A percentile compares a stretch with the other conserved stretches of the same genome.
Evolutionary conservation across 257 asterid genomes (phyloP).

Genomic region (Jaltomata sinuosa): DNA sequence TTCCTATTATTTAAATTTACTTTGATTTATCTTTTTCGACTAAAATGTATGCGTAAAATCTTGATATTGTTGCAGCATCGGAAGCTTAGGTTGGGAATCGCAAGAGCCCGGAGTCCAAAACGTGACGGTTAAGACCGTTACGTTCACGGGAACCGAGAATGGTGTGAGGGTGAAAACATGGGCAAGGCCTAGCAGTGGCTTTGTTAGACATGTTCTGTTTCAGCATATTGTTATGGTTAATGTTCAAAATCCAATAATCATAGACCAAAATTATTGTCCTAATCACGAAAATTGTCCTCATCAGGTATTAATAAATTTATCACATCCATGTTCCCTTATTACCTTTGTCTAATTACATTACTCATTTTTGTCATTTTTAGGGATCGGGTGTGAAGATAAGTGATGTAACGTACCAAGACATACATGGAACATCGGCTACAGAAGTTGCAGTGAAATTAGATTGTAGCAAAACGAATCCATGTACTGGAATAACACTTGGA

Average conservation of each 20-base stretch:
- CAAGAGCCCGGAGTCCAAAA: slow-evolving; percentile 11
- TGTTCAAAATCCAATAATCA: slow-evolving; percentile 14
- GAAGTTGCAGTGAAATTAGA: neutral
- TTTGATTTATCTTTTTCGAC: neutral
- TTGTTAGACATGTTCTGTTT: slow-evolving; percentile 5
- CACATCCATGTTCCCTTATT: neutral
- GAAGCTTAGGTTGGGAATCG: slow-evolving; percentile 9
- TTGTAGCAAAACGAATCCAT: slow-evolving; percentile 2
- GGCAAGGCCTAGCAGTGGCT: slow-evolving; percentile 11
- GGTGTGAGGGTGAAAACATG: slow-evolving; percentile 16
- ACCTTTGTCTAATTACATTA: neutral
- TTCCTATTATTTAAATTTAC: neutral
- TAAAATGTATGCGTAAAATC: neutral
- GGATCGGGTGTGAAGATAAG: neutral
- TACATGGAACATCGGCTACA: slow-evolving; percentile 10
- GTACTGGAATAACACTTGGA: neutral
- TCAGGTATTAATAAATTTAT: neutral
- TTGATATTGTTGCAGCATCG: neutral
- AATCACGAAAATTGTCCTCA: slow-evolving; percentile 1
- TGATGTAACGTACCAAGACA: slow-evolving; percentile 2
- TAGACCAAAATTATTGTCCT: slow-evolving; percentile 16
- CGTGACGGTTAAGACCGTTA: slow-evolving; percentile 1
- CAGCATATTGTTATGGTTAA: slow-evolving; percentile 4
- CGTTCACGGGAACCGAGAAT: neutral
- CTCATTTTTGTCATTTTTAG: neutral